Percentiles rank a stretch among this genome's conserved stretches.
phyloP scores from a whole-genome alignment of 768 basidiomycete species.

The Xerocomellus amylosporus region DNA sequence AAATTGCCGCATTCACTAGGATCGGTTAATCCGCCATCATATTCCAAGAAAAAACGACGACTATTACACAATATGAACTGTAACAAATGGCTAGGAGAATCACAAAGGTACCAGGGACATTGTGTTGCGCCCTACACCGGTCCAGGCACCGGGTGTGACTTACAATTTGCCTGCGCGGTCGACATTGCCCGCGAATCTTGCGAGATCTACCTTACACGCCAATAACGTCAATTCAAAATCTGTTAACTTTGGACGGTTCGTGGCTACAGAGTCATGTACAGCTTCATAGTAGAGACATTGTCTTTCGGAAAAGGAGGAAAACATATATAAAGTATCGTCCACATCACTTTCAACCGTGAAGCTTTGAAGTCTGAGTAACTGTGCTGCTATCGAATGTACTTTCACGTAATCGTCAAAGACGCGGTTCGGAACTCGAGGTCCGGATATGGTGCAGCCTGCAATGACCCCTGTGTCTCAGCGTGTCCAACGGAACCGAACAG shows the following conservation, averaged over 20 bases:
- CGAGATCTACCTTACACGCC: neutral
- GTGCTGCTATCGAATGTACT: neutral
- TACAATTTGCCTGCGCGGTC: neutral
- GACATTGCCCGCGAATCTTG: neutral
- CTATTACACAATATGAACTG: too few relatives aligned
- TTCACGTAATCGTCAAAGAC: conserved; percentile 19
- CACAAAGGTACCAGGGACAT: conserved; percentile 1
- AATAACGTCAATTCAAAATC: neutral
- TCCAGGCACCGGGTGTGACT: neutral
- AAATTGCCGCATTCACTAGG: neutral
- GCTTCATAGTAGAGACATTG: neutral
- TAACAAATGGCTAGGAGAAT: neutral
- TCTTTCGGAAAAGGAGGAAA: neutral
- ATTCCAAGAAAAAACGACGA: neutral
- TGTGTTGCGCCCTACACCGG: neutral
- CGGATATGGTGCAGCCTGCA: conserved; percentile 24
- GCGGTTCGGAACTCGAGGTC: conserved; percentile 30
- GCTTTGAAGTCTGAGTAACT: neutral
- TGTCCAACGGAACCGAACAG: neutral
- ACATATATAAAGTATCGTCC: neutral
- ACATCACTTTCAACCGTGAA: neutral
- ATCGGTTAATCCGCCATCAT: neutral
- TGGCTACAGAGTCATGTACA: neutral
- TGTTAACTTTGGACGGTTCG: too few relatives aligned
- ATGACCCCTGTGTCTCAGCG: neutral